Percentiles rank a stretch among this genome's conserved stretches.
Conservation (phyloP, 805 yeast genomes). For the Myxozyma mucilagina region DNA sequence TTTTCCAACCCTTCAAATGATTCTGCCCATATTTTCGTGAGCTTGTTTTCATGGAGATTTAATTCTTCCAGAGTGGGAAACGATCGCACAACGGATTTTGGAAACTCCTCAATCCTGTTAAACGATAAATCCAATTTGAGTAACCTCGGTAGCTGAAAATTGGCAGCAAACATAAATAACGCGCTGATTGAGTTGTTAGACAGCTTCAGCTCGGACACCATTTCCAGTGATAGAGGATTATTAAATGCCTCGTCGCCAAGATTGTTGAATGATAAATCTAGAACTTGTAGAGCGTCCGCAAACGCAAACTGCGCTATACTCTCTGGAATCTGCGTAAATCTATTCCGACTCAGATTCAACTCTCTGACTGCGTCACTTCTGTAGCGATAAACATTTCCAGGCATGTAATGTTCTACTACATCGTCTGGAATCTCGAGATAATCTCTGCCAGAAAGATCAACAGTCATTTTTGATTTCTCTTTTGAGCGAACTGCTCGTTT, state of each 20-base stretch:
- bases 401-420: slow-evolving; percentile 15
- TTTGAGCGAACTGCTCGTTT: slow-evolving; percentile 14
- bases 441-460: slow-evolving; percentile 24
- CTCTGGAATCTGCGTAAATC: slow-evolving; percentile 17
- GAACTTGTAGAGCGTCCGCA: slow-evolving; percentile 12
- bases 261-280: slow-evolving; percentile 25
- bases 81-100: slow-evolving; percentile 16
- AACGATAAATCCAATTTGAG: slow-evolving; percentile 21
- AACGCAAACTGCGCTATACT: slow-evolving; percentile 21
- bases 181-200: slow-evolving; percentile 19
- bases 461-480: not conserved
- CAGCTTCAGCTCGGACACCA: slow-evolving; percentile 13
- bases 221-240: slow-evolving; percentile 9
- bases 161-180: slow-evolving; percentile 14
- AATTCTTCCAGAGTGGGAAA: slow-evolving; percentile 27
- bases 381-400: slow-evolving; percentile 12
- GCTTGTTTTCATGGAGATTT: slow-evolving; percentile 27
- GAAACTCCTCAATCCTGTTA: slow-evolving; percentile 23
- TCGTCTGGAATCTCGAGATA: slow-evolving; percentile 12
- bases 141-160: slow-evolving; percentile 17
- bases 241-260: slow-evolving; percentile 22
- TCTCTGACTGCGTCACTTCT: slow-evolving; percentile 14
- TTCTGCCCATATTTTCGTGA: slow-evolving; percentile 17
- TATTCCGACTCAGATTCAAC: slow-evolving; percentile 16
- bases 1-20: slow-evolving; percentile 24